phyloP scores from a whole-genome alignment of 2,329 filamentous ascomycete species.

The Fusarium verticillioides region DNA sequence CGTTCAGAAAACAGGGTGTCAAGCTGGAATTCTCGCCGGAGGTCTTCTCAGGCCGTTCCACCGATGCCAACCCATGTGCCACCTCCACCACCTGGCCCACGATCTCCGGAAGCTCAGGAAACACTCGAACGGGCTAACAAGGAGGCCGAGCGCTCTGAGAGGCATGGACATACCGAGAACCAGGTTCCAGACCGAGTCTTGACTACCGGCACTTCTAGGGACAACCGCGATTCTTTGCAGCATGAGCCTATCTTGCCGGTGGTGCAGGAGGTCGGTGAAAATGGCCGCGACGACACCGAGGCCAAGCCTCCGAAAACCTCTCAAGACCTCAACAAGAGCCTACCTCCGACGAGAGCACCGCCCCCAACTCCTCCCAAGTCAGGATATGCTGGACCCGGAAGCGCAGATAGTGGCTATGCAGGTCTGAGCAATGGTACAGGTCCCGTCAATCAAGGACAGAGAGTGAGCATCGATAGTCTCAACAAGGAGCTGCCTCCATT shows the following conservation, averaged over 20 bases:
- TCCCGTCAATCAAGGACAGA: constrained; percentile 46
- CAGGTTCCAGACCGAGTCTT: constrained; percentile 72
- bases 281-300: constrained; percentile 51
- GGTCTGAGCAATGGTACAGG: constrained; percentile 50
- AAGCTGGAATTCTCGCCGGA: constrained; percentile 52
- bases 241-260: constrained; percentile 75
- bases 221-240: constrained; percentile 67
- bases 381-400: constrained; percentile 55
- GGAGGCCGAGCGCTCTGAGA: constrained; percentile 51
- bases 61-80: constrained; percentile 60
- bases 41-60: constrained; percentile 51
- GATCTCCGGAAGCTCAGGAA: constrained; percentile 54
- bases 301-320: constrained; percentile 56
- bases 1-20: constrained; percentile 50
- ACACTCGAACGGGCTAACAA: constrained; percentile 54
- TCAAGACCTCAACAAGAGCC: constrained; percentile 48
- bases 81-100: constrained; percentile 52
- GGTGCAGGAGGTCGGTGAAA: constrained; percentile 90
- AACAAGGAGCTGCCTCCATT: constrained; percentile 71
- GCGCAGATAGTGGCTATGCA: constrained; percentile 60
- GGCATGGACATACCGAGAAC: constrained; percentile 52
- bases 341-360: constrained; percentile 58
- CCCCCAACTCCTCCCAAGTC: constrained; percentile 52
- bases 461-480: constrained; percentile 65
- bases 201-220: constrained; percentile 46